Evolutionary conservation across 2,329 filamentous ascomycete genomes (phyloP).

Genomic region (Pseudopithomyces chartarum): DNA sequence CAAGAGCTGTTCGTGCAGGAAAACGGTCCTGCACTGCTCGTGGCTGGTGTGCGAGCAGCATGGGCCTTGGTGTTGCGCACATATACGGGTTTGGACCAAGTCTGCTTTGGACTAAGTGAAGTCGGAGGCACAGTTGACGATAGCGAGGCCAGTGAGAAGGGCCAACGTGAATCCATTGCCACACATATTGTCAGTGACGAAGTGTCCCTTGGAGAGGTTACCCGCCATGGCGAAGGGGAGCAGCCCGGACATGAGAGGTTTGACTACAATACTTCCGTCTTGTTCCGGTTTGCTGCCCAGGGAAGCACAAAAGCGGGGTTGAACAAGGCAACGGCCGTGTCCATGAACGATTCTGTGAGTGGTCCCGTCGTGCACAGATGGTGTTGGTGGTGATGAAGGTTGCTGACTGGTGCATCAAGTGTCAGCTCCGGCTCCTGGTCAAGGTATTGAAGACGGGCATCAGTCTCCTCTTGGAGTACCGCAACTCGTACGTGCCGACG

Average conservation of each 20-base stretch:
- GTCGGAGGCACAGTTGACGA: conserved; percentile 8
- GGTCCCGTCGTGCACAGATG: not conserved
- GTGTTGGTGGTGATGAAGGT: not conserved
- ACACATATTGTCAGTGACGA: conserved; percentile 13
- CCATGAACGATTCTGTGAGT: conserved; percentile 22
- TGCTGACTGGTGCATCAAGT: conserved; percentile 13
- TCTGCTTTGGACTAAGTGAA: conserved; percentile 49
- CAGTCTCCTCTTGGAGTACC: conserved; percentile 27
- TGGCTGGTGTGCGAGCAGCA: conserved; percentile 20
- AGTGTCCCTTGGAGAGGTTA: conserved; percentile 13
- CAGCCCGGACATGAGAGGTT: not conserved
- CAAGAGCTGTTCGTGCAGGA: conserved; percentile 15
- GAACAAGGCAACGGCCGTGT: conserved; percentile 9
- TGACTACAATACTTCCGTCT: conserved; percentile 21
- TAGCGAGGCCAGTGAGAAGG: not conserved
- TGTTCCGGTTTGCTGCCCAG: conserved; percentile 19
- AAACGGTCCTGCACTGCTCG: conserved; percentile 11
- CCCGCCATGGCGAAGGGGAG: conserved; percentile 2
- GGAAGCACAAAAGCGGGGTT: not conserved
- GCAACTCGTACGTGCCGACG: conserved; percentile 25
- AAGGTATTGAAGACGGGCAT: conserved; percentile 26
- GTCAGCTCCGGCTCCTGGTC: conserved; percentile 24
- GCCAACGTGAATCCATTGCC: conserved; percentile 3
- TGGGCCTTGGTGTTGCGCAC: conserved; percentile 40
- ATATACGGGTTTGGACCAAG: conserved; percentile 38